Evolutionary conservation across 1,139 yeast species (phyloP), one percentile per base, ranked within the genome.

Genomic region (Candida tropicalis): DNA sequence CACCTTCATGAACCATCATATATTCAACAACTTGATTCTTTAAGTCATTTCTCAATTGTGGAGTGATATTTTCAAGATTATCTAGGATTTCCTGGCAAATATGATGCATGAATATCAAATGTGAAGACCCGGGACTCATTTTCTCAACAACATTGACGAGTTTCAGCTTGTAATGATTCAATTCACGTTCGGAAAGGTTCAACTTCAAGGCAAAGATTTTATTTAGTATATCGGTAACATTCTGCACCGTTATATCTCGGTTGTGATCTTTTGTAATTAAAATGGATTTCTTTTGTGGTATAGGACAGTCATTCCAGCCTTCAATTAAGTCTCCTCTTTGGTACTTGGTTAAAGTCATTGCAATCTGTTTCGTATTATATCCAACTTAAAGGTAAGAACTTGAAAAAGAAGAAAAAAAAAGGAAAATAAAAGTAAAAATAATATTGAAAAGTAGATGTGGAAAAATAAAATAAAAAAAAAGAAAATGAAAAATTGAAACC

Each of bases 1-100:
- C 76, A 2, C 82, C 82, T 43, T 69, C 77, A 49, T 77, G 73
- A 4, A 58, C 53, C 62, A 80, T 63, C 75, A 79, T 77, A 56
- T 75, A 79, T 40, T 67, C 64, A 59, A 76, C 51, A 50, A 71
- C 50, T 35, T 60, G 54, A 48, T 57, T 45, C 60, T 66, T 51
- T 56, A 58, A 35, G 5, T 35, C 42, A 1, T 28, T 24, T 5
- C 22, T 34, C 17, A 44, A 46, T 11, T 40, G 35, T 13, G 31
- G 50, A 11, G 38, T 38, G 2, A 35, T 35, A 3, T 15, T 10
- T 5, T 27, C 20, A 9, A 15, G 33, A 15, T 37, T 22, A 25
- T 37, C 18, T 6, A 42, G 17, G 5, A 49, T 32, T 27, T 50
- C 48, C 5, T 43, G 26, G 9, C 51, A 42, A 11, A 60, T 43